Evolutionary conservation across 176 grass and related monocot genomes (phyloP).

Genomic region (Juncus inflexus): DNA sequence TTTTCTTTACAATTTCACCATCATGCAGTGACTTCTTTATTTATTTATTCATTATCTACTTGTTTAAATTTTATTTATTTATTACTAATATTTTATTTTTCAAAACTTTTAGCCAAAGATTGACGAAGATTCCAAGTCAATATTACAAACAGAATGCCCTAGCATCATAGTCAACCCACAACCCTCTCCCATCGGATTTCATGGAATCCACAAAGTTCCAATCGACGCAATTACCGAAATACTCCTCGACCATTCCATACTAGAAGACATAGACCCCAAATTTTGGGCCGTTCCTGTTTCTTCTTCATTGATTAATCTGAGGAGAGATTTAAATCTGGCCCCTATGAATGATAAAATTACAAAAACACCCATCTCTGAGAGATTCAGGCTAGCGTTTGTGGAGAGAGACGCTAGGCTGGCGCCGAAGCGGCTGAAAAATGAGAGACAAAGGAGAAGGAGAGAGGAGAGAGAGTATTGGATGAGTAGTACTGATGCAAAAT

Average conservation of each 20-base stretch:
- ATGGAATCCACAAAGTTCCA: constrained; percentile 39
- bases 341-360: constrained; percentile 18
- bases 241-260: constrained; percentile 61
- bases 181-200: constrained; percentile 40
- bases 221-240: constrained; percentile 44
- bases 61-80: background rate
- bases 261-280: constrained; percentile 77
- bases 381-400: no score
- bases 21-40: no score
- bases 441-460: no score
- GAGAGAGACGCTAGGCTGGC: no score
- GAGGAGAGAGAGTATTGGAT: no score
- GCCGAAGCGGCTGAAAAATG: no score
- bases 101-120: constrained; percentile 55
- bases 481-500: constrained; percentile 60
- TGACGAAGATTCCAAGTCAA: constrained; percentile 68
- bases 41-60: background rate
- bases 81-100: background rate
- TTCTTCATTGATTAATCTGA: constrained; percentile 19
- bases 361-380: constrained; percentile 58
- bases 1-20: no score
- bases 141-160: constrained; percentile 57
- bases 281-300: constrained; percentile 71
- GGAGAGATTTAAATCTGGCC: background rate
- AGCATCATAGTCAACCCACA: constrained; percentile 68